phyloP scores from a whole-genome alignment of 2,329 filamentous ascomycete species.

The Hymenoscyphus salicellus region DNA sequence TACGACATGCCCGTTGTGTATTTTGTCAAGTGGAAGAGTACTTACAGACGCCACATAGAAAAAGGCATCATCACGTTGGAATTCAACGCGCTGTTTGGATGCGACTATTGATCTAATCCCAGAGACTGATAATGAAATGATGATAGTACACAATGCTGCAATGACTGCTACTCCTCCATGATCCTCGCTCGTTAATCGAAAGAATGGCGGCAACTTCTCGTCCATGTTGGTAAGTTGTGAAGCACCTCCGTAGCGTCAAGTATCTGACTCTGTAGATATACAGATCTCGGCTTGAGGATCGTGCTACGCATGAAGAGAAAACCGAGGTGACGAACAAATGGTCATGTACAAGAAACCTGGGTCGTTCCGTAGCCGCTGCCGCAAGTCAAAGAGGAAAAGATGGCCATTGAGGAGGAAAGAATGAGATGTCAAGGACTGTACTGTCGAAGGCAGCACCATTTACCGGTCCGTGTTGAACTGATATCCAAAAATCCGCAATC shows the following conservation, averaged over 20 bases:
- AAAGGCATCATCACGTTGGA: conserved; percentile 9
- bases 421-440: too few species aligned
- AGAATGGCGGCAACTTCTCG: conserved; percentile 12
- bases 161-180: conserved; percentile 12
- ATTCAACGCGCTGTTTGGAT: conserved; percentile 5
- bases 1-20: background rate
- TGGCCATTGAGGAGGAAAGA: too few species aligned
- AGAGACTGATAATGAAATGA: conserved; percentile 9
- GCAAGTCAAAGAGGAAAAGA: too few species aligned
- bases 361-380: too few species aligned
- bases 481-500: too few species aligned
- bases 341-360: too few species aligned
- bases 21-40: background rate
- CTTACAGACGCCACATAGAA: conserved; percentile 11
- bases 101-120: conserved; percentile 10
- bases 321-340: too few species aligned
- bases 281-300: background rate
- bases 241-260: background rate
- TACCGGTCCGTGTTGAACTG: too few species aligned
- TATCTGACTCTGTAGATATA: too few species aligned
- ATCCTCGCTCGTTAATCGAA: conserved; percentile 8
- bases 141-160: conserved; percentile 10
- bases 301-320: background rate
- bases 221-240: conserved; percentile 2
- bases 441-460: too few species aligned